Base-by-base conservation (phyloP, 2,329 filamentous ascomycete species). In the Nannizziopsis arthrosporioides region DNA sequence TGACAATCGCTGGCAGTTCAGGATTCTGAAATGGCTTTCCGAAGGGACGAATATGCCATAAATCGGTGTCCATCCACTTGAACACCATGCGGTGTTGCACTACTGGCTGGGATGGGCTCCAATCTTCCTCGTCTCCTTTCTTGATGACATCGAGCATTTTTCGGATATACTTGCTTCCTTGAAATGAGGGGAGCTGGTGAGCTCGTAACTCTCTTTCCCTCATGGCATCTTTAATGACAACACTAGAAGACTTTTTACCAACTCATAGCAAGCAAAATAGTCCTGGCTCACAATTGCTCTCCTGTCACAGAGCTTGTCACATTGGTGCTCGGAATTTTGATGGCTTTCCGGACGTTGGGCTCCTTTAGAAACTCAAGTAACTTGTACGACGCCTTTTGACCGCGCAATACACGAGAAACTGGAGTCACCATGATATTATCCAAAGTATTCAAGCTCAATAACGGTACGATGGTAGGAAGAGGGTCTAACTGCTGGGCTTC, bases 31-130 rank as follows among this genome's bases (percentile, higher is more conserved):
- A 53, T n/a, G 45, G 49, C 31, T 49, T 49, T 17, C 49, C 46
- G 30, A 49, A 51, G 3, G 49, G 49, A 19, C 46, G 46, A 14
- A 41, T 18, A 31, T 36, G 42, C 49, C 51, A 53, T 18, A 53
- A 14, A 42, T 51, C 51, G 9, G 45, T 53, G 42, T 49, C 45
- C 48, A 53, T 53, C 49, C 45, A 53, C 18, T 49, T 48, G 10
- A 53, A 32, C 12, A 48, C 51, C 12, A 53, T 53, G 4, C 51
- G 41, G 42, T 51, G 48, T n/a, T 41, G 51, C 22, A 51, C 36
- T 34, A 44, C 30, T 47, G 39, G 14, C 15, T 30, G 32, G 31
- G 51, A 49, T 3, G 49, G 32, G 18, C 22, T 40, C 50, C 47
- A 52, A 27, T 52, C 50, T 8, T 52, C 50, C n/a, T 49, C 19